These are phyloP conservation scores for Papilionanthe hybrid DNA, from an alignment of 116 monocot species.

Conservation along the genomic window DNA sequence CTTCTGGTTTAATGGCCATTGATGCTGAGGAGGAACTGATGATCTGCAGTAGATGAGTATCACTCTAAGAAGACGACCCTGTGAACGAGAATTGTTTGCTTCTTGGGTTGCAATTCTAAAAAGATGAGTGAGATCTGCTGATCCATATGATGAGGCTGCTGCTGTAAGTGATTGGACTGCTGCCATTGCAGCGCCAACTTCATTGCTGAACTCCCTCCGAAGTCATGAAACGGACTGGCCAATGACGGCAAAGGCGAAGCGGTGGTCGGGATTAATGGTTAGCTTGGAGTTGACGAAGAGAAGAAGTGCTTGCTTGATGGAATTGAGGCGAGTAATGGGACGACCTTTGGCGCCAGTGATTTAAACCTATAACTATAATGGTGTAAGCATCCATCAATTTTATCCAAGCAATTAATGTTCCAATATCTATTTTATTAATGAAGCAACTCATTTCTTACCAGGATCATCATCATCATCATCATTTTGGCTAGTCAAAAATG, in stretches of 20 bases:
- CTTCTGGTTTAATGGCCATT: slow-evolving; percentile 70
- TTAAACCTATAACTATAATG: slow-evolving; percentile 11
- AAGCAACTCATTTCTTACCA: slow-evolving; percentile 35
- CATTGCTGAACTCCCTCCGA: slow-evolving; percentile 71
- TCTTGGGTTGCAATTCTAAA: slow-evolving; percentile 60
- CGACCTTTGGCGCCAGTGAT: slow-evolving; percentile 26
- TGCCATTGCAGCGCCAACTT: slow-evolving; percentile 31
- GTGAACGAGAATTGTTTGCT: slow-evolving; percentile 52
- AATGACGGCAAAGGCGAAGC: slow-evolving; percentile 74
- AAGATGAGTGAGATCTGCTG: slow-evolving; percentile 78
- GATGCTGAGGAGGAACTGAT: slow-evolving; percentile 48
- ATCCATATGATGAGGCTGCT: slow-evolving; percentile 28
- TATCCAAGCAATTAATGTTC: too few relatives aligned
- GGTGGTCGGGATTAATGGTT: slow-evolving; percentile 67
- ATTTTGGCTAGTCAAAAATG: slow-evolving; percentile 93
- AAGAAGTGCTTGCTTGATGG: slow-evolving; percentile 68
- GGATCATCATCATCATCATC: slow-evolving; percentile 43
- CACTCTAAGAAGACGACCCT: slow-evolving; percentile 79
- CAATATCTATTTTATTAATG: not conserved
- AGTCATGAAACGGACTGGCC: slow-evolving; percentile 50
- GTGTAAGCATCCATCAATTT: too few relatives aligned
- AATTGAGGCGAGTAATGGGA: slow-evolving; percentile 57
- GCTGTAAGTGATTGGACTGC: slow-evolving; percentile 43
- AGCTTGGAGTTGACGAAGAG: slow-evolving; percentile 82
- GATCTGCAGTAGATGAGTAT: slow-evolving; percentile 89